phyloP scores from a whole-genome alignment of 1,284 basidiomycete species.

The Boletus mariae region DNA sequence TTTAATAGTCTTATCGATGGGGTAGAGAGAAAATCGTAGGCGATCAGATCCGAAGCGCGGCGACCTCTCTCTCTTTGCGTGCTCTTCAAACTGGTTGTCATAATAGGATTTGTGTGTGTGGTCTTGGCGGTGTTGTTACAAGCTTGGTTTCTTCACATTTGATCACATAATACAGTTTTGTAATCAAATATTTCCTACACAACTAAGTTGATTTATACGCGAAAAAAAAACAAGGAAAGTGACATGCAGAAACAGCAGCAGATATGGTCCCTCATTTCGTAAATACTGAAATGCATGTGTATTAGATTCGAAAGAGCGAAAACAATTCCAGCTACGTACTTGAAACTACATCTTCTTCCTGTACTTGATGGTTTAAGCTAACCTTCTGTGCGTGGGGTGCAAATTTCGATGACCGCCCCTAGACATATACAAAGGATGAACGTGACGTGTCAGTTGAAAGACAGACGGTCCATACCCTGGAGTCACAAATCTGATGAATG shows the following conservation, averaged over 20 bases:
- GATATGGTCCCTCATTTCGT: constrained; percentile 31
- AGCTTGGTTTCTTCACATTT: no score
- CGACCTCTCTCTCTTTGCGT: no score
- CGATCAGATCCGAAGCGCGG: background rate
- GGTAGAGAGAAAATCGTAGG: background rate
- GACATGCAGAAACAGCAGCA: background rate
- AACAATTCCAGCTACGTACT: constrained; percentile 51
- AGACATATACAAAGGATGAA: constrained; percentile 11
- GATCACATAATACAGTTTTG: background rate
- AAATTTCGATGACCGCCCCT: constrained; percentile 91
- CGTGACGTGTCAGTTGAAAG: constrained; percentile 18
- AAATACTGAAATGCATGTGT: constrained; percentile 33
- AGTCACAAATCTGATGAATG: background rate
- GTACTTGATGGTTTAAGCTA: constrained; percentile 82
- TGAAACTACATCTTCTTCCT: constrained; percentile 93
- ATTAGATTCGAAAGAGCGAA: constrained; percentile 1
- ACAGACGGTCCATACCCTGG: constrained; percentile 20
- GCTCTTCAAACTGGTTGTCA: no score
- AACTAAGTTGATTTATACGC: no score
- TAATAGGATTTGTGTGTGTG: no score
- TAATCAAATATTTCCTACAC: background rate
- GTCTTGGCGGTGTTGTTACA: no score
- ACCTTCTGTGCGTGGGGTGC: constrained; percentile 92
- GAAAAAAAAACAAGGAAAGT: no score
- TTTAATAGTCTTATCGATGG: background rate